phyloP scores from a whole-genome alignment of 768 basidiomycete species.

The Boletus tylopilopsis region DNA sequence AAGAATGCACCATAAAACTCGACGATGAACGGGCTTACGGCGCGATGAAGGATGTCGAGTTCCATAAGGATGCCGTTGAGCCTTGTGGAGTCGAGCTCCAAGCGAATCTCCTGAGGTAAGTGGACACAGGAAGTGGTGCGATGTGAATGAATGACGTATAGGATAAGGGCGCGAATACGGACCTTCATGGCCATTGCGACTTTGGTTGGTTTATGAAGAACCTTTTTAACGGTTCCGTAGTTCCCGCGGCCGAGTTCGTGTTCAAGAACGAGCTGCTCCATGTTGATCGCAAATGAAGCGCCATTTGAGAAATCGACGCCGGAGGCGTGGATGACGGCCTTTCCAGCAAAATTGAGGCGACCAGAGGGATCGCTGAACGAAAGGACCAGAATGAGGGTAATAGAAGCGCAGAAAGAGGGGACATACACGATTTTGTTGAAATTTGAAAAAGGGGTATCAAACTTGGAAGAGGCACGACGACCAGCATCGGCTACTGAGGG shows the following conservation, averaged over 20 bases:
- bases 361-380: constrained; percentile 84
- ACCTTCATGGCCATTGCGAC: constrained; percentile 99
- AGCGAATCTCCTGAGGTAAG: constrained; percentile 80
- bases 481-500: constrained; percentile 45
- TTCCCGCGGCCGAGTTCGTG: constrained; percentile 96
- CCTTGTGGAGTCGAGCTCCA: constrained; percentile 91
- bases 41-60: constrained; percentile 95
- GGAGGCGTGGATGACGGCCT: constrained; percentile 86
- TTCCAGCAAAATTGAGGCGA: constrained; percentile 89
- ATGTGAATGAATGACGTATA: constrained; percentile 10
- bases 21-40: constrained; percentile 86
- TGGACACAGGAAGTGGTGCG: background rate
- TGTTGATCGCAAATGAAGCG: constrained; percentile 88
- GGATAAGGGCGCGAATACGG: constrained; percentile 11
- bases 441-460: constrained; percentile 83
- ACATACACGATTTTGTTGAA: constrained; percentile 93
- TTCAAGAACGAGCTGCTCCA: constrained; percentile 85
- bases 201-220: constrained; percentile 90
- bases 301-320: constrained; percentile 92
- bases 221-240: constrained; percentile 97
- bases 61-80: constrained; percentile 98
- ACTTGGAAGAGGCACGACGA: constrained; percentile 37
- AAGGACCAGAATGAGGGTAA: constrained; percentile 2
- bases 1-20: constrained; percentile 99
- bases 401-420: constrained; percentile 6